Base-by-base conservation (phyloP, 768 basidiomycete species). In the Melanogaster broomeanus region DNA sequence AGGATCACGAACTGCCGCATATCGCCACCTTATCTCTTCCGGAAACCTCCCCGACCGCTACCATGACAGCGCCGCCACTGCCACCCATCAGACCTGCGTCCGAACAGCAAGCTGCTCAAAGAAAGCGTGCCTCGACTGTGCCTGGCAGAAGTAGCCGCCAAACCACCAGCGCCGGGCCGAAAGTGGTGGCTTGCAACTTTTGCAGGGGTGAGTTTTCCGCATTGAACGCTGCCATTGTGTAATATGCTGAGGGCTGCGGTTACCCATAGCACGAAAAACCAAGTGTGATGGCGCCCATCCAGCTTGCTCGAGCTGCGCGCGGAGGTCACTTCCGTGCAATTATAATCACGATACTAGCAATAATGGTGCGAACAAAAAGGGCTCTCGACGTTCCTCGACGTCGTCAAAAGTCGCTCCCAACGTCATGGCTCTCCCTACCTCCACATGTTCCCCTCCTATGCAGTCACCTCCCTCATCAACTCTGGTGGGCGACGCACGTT, bases 201-300 rank as follows among this genome's bases (percentile, higher is more conserved):
- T 93, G 90, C 70, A 81, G 90, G 75, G 88, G 90, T 91, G 62
- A 49, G 83, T 74, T 44, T 34, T 30, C 30, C 27, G 42, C 5
- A 16, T 30, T 40, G 34, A 45, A 44, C 30, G 56, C n/a, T 42
- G 10, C 16, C 41, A 35, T 45, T 34, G 21, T 45, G 21, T 34
- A 44, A 40, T 44, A 52, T 45, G 53, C 53, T 13, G 25, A 53
- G 21, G 21, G 45, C 56, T 2, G 57, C 22, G 43, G 11, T n/a
- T 19, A 19, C 35, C 25, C 58, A 15, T 55, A 91, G 90, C 90
- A 31, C 90, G 90, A 53, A 93, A 93, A 74, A 93, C 90, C 18
- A 87, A 90, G 66, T 93, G 90, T 60, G 90, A 93, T 67, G 90
- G 90, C 35, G 87, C 78, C n/a, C 88, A 89, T 62, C 90, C 90